Evolutionary conservation across 768 basidiomycete species (phyloP).

Genomic region (Podaxis sp.): DNA sequence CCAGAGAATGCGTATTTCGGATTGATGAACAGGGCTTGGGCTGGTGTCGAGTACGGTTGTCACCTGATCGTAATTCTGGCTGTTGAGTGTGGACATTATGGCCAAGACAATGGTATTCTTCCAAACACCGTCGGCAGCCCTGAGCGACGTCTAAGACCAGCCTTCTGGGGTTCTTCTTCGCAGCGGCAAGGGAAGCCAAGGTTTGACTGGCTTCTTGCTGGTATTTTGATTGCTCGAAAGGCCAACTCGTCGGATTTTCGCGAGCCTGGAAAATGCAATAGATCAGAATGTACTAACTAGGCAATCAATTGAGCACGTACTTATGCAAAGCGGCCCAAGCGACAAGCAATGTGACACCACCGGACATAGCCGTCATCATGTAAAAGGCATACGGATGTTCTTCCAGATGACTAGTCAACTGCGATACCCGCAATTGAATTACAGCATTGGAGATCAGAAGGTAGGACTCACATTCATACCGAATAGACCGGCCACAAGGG

Average conservation of each 20-base stretch:
- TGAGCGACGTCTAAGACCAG: slow-evolving; percentile 30
- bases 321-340: slow-evolving; percentile 67
- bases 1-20: not conserved
- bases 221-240: slow-evolving; percentile 33
- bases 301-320: slow-evolving; percentile 28
- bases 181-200: slow-evolving; percentile 49
- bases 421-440: slow-evolving; percentile 14
- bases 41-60: not conserved
- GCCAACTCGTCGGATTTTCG: slow-evolving; percentile 47
- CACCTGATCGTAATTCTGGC: not conserved
- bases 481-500: slow-evolving; percentile 86
- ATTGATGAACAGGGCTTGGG: not conserved
- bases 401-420: slow-evolving; percentile 80
- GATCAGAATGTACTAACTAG: slow-evolving; percentile 9
- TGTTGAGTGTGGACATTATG: not conserved
- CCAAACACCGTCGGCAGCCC: not conserved
- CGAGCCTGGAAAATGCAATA: slow-evolving; percentile 28
- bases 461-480: slow-evolving; percentile 86
- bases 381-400: slow-evolving; percentile 72
- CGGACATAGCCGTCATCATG: slow-evolving; percentile 57
- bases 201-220: slow-evolving; percentile 23
- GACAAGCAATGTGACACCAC: slow-evolving; percentile 56
- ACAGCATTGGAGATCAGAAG: slow-evolving; percentile 14
- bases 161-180: slow-evolving; percentile 38
- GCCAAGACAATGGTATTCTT: not conserved